A percentile compares a stretch with the other conserved stretches of the same genome.
phyloP scores from a whole-genome alignment of 768 basidiomycete genomes.

The Hygrophoropsis aurantiaca region DNA sequence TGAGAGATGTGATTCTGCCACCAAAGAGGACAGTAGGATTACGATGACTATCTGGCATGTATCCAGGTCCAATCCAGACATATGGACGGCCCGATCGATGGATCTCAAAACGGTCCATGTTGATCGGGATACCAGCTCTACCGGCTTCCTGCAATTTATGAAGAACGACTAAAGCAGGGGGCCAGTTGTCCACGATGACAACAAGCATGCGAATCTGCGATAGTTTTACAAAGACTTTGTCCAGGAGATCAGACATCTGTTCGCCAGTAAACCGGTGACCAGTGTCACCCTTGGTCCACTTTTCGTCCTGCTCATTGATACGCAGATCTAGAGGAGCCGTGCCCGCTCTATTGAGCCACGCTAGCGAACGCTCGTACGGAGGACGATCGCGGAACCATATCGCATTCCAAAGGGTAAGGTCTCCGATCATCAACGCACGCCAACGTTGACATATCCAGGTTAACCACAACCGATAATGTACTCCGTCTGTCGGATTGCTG shows the following conservation, averaged over 20 bases:
- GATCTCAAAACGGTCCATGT: conserved; percentile 64
- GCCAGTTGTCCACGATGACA: conserved; percentile 56
- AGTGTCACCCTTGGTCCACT: conserved; percentile 19
- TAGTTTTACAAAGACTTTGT: conserved; percentile 51
- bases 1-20: conserved; percentile 42
- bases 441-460: conserved; percentile 62
- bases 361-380: conserved; percentile 49
- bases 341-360: conserved; percentile 60
- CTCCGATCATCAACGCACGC: conserved; percentile 47
- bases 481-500: conserved; percentile 31
- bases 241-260: conserved; percentile 48
- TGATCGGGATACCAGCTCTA: conserved; percentile 33
- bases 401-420: conserved; percentile 61
- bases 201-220: conserved; percentile 60
- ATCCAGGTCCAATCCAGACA: conserved; percentile 44
- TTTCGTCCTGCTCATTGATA: conserved; percentile 44
- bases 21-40: conserved; percentile 51
- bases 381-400: conserved; percentile 60
- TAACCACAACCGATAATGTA: conserved; percentile 43
- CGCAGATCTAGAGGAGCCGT: conserved; percentile 59
- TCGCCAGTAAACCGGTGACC: conserved; percentile 36
- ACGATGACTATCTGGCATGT: conserved; percentile 32
- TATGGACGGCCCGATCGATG: conserved; percentile 55
- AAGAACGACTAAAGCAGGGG: conserved; percentile 50
- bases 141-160: conserved; percentile 44